Percentiles rank a stretch among this genome's conserved stretches.
These are phyloP conservation scores for Schizophyllum commune DNA, from an alignment of 1,284 basidiomycete genomes.

Conservation along the genomic window DNA sequence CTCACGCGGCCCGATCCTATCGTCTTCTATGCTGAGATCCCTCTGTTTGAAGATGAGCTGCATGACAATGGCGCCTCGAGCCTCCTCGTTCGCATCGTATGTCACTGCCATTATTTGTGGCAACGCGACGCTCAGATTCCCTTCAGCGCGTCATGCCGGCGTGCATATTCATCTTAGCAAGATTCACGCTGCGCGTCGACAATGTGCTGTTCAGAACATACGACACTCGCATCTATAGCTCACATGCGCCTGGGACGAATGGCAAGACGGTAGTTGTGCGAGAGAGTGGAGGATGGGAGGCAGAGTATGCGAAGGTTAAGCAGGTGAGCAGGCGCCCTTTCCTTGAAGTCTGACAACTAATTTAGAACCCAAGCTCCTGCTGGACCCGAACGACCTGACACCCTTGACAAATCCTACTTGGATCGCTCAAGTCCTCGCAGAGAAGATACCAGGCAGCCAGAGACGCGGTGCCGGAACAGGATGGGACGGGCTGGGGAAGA, in stretches of 20 bases:
- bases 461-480: background rate
- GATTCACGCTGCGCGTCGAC: slow-evolving; percentile 94
- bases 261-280: slow-evolving; percentile 59
- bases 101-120: slow-evolving; percentile 22
- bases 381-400: slow-evolving; percentile 77
- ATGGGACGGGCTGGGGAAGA: slow-evolving; percentile 17
- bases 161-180: slow-evolving; percentile 86
- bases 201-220: slow-evolving; percentile 88
- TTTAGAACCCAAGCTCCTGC: too few relatives aligned
- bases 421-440: slow-evolving; percentile 70
- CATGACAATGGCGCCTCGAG: slow-evolving; percentile 90
- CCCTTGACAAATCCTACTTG: slow-evolving; percentile 87
- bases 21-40: slow-evolving; percentile 89
- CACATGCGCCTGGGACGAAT: slow-evolving; percentile 45
- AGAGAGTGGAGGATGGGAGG: slow-evolving; percentile 87
- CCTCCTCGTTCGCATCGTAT: slow-evolving; percentile 77
- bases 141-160: slow-evolving; percentile 92
- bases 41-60: slow-evolving; percentile 89
- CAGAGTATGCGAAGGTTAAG: slow-evolving; percentile 77
- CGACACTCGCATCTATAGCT: slow-evolving; percentile 89
- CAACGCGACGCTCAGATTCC: background rate
- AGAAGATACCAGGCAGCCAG: slow-evolving; percentile 11
- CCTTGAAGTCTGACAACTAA: too few relatives aligned
- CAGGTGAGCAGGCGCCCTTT: too few relatives aligned
- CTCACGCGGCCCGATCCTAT: slow-evolving; percentile 90